phyloP scores from a whole-genome alignment of 1,284 basidiomycete species.

The Boletus smithii region DNA sequence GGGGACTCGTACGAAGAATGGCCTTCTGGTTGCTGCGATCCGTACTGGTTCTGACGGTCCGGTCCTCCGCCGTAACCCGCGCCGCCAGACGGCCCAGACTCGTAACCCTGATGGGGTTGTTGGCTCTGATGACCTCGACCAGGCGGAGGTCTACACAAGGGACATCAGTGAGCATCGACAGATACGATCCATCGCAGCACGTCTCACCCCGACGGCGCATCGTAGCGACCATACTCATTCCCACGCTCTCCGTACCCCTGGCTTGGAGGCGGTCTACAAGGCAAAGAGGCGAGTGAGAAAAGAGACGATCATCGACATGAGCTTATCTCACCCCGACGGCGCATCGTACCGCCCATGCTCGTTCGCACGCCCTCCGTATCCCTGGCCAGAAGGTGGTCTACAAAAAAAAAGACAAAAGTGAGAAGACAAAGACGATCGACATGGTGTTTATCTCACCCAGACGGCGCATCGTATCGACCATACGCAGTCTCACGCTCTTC shows the following conservation, averaged over 20 bases:
- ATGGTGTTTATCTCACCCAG: conserved; percentile 17
- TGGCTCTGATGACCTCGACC: conserved; percentile 15
- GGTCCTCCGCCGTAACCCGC: conserved; percentile 3
- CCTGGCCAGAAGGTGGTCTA: conserved; percentile 14
- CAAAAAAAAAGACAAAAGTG: background rate
- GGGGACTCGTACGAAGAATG: conserved; percentile 10
- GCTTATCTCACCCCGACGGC: conserved; percentile 17
- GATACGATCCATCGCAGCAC: background rate
- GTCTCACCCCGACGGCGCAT: conserved; percentile 21
- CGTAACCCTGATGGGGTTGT: conserved; percentile 7
- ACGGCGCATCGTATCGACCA: conserved; percentile 10
- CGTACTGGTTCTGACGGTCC: conserved; percentile 17
- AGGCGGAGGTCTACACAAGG: conserved; percentile 15
- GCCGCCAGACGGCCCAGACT: background rate
- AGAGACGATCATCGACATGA: background rate
- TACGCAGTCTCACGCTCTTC: background rate
- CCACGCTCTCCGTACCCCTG: conserved; percentile 9
- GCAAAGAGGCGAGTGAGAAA: background rate
- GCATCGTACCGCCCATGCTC: conserved; percentile 22
- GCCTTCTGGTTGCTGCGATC: conserved; percentile 8
- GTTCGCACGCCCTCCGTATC: conserved; percentile 7
- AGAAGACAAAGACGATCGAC: background rate
- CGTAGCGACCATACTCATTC: conserved; percentile 16
- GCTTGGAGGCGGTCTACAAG: conserved; percentile 12
- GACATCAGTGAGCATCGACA: background rate